Percentiles rank a stretch among this genome's conserved stretches.
phyloP scores from a whole-genome alignment of 2,329 filamentous ascomycete species.

The Colletotrichum tamarilloi region DNA sequence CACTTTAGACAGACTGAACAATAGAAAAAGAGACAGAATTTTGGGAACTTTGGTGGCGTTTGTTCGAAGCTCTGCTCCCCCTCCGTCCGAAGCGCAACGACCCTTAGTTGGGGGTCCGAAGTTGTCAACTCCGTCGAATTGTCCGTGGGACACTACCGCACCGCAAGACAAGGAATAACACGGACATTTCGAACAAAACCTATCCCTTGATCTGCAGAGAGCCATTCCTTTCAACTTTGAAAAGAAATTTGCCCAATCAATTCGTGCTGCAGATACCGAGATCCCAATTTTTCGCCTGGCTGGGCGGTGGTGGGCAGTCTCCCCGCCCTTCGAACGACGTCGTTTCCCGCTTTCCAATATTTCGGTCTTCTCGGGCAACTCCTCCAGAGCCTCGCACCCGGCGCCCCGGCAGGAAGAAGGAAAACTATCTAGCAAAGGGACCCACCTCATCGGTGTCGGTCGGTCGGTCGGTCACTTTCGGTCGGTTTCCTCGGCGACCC shows the following conservation, averaged over 20 bases:
- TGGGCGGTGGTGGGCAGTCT: not conserved
- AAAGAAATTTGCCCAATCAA: not conserved
- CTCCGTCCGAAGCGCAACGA: slow-evolving; percentile 13
- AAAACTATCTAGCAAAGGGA: not conserved
- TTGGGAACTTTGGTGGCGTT: slow-evolving; percentile 14
- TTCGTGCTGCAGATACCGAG: not conserved
- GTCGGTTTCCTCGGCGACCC: not conserved
- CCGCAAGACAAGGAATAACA: not conserved
- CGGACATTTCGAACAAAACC: not conserved
- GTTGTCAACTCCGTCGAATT: slow-evolving; percentile 30
- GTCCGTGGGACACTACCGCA: slow-evolving; percentile 22
- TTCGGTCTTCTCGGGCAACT: slow-evolving; percentile 22
- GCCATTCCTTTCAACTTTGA: not conserved
- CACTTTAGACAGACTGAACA: not conserved
- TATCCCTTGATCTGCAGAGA: slow-evolving; percentile 12
- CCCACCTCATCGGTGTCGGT: slow-evolving; percentile 1
- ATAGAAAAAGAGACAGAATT: not conserved
- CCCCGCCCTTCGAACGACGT: not conserved
- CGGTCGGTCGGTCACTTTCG: slow-evolving; percentile 7
- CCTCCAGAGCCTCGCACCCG: not conserved
- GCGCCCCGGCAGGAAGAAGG: slow-evolving; percentile 8
- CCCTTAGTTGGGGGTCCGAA: slow-evolving; percentile 34
- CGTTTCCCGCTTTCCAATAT: not conserved
- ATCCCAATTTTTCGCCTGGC: not conserved
- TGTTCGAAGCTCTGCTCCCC: too few relatives aligned